Evolutionary conservation across 1,139 yeast genomes (phyloP), one percentile per base, ranked within the genome.

Genomic region (Meyerozyma elateridarum): DNA sequence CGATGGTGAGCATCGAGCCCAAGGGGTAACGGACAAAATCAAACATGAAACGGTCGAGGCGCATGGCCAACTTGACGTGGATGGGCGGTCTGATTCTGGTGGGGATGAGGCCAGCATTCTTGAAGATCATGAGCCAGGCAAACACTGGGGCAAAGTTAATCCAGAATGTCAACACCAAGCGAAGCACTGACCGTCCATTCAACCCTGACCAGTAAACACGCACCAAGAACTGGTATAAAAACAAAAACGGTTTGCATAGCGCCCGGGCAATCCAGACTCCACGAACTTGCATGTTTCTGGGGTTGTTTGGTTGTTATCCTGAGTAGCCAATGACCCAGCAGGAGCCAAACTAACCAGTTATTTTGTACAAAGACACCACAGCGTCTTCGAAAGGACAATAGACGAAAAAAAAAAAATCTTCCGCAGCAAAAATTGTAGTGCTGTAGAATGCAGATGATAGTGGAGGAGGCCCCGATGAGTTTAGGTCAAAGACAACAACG

Each of bases 21-120:
- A 9, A 41, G 37, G 9, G 48, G 45, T 19, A 38, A 8, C 29
- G 30, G 15, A 33, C 16, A 12, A 47, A 40, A n/a, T 43, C 36
- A 39, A 62, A 68, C 42, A 66, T 48, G 36, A 50, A 53, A n/a
- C 46, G 39, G 41, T 75, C 81, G 25, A 61, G 36, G 28, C 60
- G 51, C 40, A 57, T 62, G 8, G 73, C 65, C 15, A 74, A 48
- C 35, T 64, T 55, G 32, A 73, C 79, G 42, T 71, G 70, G 33
- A 80, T 79, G 1, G 45, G 42, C 0, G 87, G 88, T 37, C 85
- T 61, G 39, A 70, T 60, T 5, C 56, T 55, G 15, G 60, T 64
- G 3, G 87, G 87, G 14, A 80, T 76, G 8, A 64, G 35, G 4
- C 76, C 76, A 2, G 85, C 83, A 44, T 78, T 69, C 47, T 77